Evolutionary conservation across 768 basidiomycete species (phyloP), one percentile per base, ranked within the genome.

Genomic region (Boletus rufocinnamomeus): DNA sequence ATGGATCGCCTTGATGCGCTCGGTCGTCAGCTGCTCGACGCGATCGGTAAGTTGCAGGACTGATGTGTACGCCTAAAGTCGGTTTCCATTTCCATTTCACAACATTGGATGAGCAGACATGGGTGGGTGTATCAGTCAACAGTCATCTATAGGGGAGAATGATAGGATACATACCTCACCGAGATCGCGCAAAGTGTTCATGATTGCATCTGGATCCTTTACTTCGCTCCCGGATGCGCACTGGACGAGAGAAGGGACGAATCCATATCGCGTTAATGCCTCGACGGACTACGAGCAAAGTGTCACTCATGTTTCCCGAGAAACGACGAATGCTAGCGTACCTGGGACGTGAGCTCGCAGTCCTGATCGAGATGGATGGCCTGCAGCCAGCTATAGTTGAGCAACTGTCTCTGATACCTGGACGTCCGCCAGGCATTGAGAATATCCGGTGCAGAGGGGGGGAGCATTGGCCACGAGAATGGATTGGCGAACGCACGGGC

Each of bases 401-500:
- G 58, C 7, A 74, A 53, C 46, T 73, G 71, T 21, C 63, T 62
- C 48, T 73, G 69, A 40, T 64, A 17, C 8, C 37, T 56, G 4
- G 58, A 66, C 13, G 69, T 63, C 45, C 59, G 61, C 71, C 71
- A 72, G 3, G 65, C 21, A 3, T 50, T 61, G 45, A 74, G 60
- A n/a, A 73, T 68, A 16, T 73, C 72, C 17, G 66, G 63, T 8
- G 71, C 64, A 21, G 32, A 60, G 0, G 44, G 0, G 3, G 72
- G 72, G 2, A 74, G 66, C 69, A 74, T 69, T 0, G 72, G 72
- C 71, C 73, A 72, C 10, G 62, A 66, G 56, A 73, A 74, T 0
- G 72, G 72, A 35, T 69, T 73, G 1, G 73, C 67, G 17, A 74
- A 74, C 43, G 73, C 56, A 16, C 72, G 66, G 3, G 72, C 62